Conservation (phyloP, 352 stramenopile species). For the Globisporangium splendens region DNA sequence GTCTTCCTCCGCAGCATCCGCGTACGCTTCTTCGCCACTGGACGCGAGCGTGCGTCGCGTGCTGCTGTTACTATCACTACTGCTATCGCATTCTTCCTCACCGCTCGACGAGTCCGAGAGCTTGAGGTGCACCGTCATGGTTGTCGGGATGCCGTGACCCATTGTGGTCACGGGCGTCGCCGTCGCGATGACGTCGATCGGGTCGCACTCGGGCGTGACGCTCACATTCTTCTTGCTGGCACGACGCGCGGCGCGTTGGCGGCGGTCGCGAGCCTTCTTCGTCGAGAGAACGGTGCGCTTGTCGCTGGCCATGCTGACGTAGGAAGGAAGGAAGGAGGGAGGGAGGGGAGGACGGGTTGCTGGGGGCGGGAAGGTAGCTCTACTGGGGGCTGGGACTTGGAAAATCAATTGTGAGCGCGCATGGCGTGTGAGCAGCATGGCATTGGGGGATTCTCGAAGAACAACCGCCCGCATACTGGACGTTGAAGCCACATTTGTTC, state of each 20-base stretch:
- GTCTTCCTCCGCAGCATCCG: constrained; percentile 11
- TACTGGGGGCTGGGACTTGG: too few relatives aligned
- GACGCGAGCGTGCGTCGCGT: background rate
- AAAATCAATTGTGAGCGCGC: too few relatives aligned
- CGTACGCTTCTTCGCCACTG: constrained; percentile 5
- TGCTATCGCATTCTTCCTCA: background rate
- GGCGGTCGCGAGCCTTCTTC: constrained; percentile 60
- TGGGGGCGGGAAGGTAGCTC: too few relatives aligned
- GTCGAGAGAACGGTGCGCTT: constrained; percentile 62
- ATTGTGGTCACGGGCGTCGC: constrained; percentile 1
- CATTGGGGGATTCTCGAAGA: too few relatives aligned
- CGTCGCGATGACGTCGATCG: background rate
- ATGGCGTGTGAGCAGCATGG: too few relatives aligned
- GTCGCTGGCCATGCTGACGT: constrained; percentile 42
- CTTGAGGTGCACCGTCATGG: constrained; percentile 13
- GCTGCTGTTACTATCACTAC: too few relatives aligned
- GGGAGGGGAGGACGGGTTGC: too few relatives aligned
- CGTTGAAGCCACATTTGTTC: too few relatives aligned
- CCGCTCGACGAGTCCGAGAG: constrained; percentile 6
- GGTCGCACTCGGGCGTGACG: constrained; percentile 26
- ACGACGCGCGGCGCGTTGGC: constrained; percentile 43
- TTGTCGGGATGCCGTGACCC: background rate
- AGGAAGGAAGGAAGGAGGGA: too few relatives aligned
- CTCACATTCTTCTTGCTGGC: constrained; percentile 20
- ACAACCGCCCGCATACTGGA: constrained; percentile 1